Conservation (phyloP, 129 eudicot species). For the Artemisia annua region DNA sequence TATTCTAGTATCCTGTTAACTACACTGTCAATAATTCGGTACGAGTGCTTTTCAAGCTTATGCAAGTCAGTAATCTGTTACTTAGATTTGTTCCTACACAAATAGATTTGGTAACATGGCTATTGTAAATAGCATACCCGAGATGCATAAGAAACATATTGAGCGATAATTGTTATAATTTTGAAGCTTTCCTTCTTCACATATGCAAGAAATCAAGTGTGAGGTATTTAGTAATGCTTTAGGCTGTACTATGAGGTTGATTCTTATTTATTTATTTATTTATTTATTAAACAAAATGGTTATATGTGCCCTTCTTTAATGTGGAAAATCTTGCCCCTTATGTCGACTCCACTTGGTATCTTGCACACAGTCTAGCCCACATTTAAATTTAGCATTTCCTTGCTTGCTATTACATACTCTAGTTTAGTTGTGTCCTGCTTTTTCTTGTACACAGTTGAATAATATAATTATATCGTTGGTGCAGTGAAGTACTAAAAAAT, state of each 20-base stretch:
- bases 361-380: too few species aligned
- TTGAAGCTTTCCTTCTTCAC: background rate
- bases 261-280: background rate
- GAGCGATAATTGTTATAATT: background rate
- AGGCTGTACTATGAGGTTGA: background rate
- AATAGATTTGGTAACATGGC: background rate
- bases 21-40: background rate
- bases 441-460: background rate
- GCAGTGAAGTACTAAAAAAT: slow-evolving; percentile 77
- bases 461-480: slow-evolving; percentile 9
- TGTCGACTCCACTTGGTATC: too few species aligned
- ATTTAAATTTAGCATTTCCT: background rate
- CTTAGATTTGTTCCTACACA: background rate
- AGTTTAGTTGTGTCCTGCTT: background rate
- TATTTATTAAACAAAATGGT: too few species aligned
- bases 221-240: background rate
- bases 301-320: too few species aligned
- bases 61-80: background rate
- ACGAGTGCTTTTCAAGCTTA: background rate
- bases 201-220: background rate
- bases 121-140: background rate
- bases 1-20: background rate
- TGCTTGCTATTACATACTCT: background rate
- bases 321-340: too few species aligned
- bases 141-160: background rate